These are phyloP conservation scores for Deinandra increscens DNA, from an alignment of 129 eudicot species.

Conservation along the genomic window DNA sequence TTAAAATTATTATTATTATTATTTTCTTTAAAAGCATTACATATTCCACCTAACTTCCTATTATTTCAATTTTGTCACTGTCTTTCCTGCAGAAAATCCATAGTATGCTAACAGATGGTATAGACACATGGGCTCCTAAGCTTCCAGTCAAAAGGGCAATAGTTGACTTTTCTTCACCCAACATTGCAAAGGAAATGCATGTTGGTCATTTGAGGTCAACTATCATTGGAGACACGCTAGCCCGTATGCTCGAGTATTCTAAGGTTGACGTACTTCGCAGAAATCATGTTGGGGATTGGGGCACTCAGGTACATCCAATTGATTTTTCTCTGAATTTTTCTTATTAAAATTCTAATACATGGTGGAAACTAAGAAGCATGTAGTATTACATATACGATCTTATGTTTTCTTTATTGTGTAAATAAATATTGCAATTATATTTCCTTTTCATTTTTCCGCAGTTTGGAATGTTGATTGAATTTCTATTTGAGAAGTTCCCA, in stretches of 20 bases:
- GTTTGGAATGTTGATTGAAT: constrained; percentile 98
- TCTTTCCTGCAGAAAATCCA: constrained; percentile 60
- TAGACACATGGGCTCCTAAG: constrained; percentile 84
- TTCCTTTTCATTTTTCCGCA: constrained; percentile 31
- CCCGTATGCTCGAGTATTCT: constrained; percentile 94
- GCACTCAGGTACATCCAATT: constrained; percentile 67
- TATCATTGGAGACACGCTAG: constrained; percentile 86
- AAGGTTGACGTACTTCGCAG: constrained; percentile 83
- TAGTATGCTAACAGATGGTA: constrained; percentile 72
- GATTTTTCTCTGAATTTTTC: not conserved
- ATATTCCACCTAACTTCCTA: not conserved
- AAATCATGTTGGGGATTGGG: constrained; percentile 99
- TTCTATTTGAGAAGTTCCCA: constrained; percentile 71
- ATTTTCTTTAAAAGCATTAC: not conserved
- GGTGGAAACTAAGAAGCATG: not conserved
- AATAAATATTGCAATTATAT: constrained; percentile 6
- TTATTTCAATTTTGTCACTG: not conserved
- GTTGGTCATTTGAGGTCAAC: constrained; percentile 91
- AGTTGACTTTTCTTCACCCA: constrained; percentile 95
- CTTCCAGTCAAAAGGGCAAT: constrained; percentile 69
- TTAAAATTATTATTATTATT: constrained; percentile 32
- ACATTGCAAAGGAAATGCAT: constrained; percentile 97
- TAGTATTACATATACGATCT: not conserved
- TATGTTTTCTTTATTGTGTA: not conserved
- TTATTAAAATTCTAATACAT: not conserved